Evolutionary conservation across 768 basidiomycete species (phyloP), one percentile per base, ranked within the genome.

Genomic region (Amylocystis lapponica): DNA sequence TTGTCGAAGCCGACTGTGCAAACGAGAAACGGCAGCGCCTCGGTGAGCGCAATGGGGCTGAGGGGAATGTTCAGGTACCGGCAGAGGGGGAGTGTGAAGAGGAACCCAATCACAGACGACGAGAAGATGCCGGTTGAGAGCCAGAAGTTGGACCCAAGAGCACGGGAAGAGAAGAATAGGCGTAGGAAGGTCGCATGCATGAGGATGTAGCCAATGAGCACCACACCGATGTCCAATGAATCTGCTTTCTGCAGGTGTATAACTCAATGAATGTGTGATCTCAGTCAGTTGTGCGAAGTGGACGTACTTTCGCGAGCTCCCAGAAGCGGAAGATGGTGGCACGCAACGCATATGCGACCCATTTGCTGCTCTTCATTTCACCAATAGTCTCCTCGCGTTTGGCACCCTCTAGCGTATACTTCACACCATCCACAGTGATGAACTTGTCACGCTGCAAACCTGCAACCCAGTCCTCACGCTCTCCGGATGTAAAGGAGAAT

Each of bases 1-100:
- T 99, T 98, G 66, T 99, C 96, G 62, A 98, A 99, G 6, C 95
- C 95, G 47, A 99, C 82, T 2, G 93, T 96, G 63, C 95, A 95
- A 27, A 99, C 94, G 36, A 98, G 72, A 81, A 98, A 98, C 0
- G 96, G 96, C 0, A 99, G 76, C 0, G 96, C 95, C 63, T 99
- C 96, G 9, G 89, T 91, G 39, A 99, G 74, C 9, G 84, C 83
- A 41, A 98, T 84, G 1, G 92, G 91, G 61, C 98, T 94, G 53
- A 99, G 83, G 16, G 83, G 85, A 46, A 99, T 90, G 53, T 75
- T 73, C 45, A 97, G 72, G 11, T 81, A 81, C 40, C 84, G 75
- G 16, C 83, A 79, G 30, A 81, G 60, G 12, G 95, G 85, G 5
- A 98, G 75, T 11, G 90, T 76, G 41, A 92, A 70, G 42, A 99